Conservation (phyloP, 306 rosid genomes). For the Castanea sativa region DNA sequence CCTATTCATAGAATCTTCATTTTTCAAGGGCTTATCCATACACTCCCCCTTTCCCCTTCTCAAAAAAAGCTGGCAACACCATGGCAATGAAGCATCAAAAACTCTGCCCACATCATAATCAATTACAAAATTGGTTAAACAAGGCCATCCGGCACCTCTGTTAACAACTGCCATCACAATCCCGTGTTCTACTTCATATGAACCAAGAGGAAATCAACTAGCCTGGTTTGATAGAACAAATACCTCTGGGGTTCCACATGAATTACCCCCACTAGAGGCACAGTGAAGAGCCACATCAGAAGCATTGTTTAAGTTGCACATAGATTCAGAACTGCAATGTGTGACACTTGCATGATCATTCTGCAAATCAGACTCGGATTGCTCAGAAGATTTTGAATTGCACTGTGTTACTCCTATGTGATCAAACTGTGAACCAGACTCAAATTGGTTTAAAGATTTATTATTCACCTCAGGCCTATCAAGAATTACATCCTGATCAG, state of each 20-base stretch:
- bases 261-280: conserved; percentile 38
- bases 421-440: conserved; percentile 39
- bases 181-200: conserved; percentile 25
- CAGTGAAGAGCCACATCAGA: conserved; percentile 44
- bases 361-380: conserved; percentile 10
- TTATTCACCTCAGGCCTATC: conserved; percentile 13
- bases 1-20: background rate
- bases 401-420: conserved; percentile 18
- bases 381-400: conserved; percentile 7
- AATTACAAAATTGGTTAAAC: background rate
- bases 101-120: conserved; percentile 3
- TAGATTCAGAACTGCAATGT: conserved; percentile 27
- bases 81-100: background rate
- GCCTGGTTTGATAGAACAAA: conserved; percentile 51
- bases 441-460: conserved; percentile 28
- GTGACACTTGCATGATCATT: conserved; percentile 17
- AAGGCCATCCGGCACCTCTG: conserved; percentile 21
- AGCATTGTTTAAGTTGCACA: conserved; percentile 32
- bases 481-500: conserved; percentile 21
- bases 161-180: conserved; percentile 18
- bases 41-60: too few species aligned
- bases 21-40: too few species aligned
- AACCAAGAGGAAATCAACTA: conserved; percentile 33
- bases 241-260: conserved; percentile 43
- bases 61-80: background rate